These are phyloP conservation scores for Solanum piurae DNA, from an alignment of 257 asterid species.

Conservation along the genomic window DNA sequence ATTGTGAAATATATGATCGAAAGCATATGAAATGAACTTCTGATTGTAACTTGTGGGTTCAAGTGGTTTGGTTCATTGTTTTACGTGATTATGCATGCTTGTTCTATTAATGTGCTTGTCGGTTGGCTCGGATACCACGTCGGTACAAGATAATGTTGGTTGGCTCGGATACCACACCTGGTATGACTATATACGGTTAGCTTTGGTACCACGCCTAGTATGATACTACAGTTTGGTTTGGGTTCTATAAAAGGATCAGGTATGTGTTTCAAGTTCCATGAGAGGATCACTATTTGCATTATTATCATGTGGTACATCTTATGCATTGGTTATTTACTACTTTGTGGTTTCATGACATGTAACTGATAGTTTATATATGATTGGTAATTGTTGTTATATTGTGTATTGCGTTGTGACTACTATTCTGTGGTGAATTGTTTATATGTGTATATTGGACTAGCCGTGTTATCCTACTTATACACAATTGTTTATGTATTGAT, in stretches of 20 bases:
- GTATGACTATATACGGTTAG: not conserved
- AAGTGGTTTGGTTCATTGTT: not conserved
- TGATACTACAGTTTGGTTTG: too few relatives aligned
- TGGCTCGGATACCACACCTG: not conserved
- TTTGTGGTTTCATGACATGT: not conserved
- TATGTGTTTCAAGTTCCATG: not conserved
- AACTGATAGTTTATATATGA: too few relatives aligned
- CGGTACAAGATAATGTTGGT: not conserved
- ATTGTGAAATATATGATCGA: not conserved
- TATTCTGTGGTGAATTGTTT: too few relatives aligned
- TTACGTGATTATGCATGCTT: not conserved
- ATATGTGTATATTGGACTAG: too few relatives aligned
- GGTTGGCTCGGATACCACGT: not conserved
- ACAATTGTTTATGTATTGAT: too few relatives aligned
- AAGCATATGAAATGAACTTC: not conserved
- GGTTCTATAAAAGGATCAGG: not conserved
- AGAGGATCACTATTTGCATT: not conserved
- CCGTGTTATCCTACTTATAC: too few relatives aligned
- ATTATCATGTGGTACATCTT: not conserved
- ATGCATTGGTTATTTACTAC: not conserved
- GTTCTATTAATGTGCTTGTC: not conserved
- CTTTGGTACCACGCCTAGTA: not conserved
- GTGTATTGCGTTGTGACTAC: too few relatives aligned
- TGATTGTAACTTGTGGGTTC: not conserved
- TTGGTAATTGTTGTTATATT: too few relatives aligned